Evolutionary conservation across 2,329 filamentous ascomycete genomes (phyloP).

Genomic region (Cadophora sp.): DNA sequence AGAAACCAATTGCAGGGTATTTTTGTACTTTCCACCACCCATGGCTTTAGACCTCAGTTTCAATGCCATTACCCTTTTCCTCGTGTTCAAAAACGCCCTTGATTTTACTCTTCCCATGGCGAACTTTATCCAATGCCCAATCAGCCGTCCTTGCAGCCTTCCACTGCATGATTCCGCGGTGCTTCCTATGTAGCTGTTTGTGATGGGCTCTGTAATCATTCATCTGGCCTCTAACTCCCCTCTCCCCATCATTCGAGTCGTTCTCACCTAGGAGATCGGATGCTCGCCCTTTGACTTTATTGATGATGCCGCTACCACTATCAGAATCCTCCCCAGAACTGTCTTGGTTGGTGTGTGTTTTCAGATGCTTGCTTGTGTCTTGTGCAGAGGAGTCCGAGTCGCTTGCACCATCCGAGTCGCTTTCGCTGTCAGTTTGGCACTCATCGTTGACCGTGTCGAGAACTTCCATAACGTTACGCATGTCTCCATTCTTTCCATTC

Average conservation of each 20-base stretch:
- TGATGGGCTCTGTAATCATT: conserved; percentile 66
- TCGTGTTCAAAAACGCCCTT: conserved; percentile 61
- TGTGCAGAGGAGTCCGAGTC: conserved; percentile 6
- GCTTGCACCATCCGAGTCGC: conserved; percentile 15
- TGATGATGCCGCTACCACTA: conserved; percentile 25
- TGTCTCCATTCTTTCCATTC: conserved; percentile 57
- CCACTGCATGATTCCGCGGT: conserved; percentile 78
- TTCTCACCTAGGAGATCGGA: conserved; percentile 48
- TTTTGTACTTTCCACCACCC: background rate
- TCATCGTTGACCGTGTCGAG: conserved; percentile 67
- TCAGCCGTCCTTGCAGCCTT: conserved; percentile 59
- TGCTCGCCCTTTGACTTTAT: conserved; percentile 31
- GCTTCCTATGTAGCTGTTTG: conserved; percentile 67
- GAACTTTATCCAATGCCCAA: conserved; percentile 65
- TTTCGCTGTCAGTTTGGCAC: conserved; percentile 43
- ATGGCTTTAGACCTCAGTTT: conserved; percentile 67
- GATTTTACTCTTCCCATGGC: conserved; percentile 54
- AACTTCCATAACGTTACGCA: conserved; percentile 68
- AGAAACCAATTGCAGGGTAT: too few relatives aligned
- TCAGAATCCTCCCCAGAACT: conserved; percentile 23
- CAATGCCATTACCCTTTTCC: conserved; percentile 64
- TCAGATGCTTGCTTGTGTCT: conserved; percentile 28
- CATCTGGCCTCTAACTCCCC: conserved; percentile 57
- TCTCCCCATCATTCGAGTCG: conserved; percentile 51
- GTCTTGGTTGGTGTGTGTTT: conserved; percentile 33